Conservation (phyloP, 768 basidiomycete species). For the Boletus rubroflammeus region DNA sequence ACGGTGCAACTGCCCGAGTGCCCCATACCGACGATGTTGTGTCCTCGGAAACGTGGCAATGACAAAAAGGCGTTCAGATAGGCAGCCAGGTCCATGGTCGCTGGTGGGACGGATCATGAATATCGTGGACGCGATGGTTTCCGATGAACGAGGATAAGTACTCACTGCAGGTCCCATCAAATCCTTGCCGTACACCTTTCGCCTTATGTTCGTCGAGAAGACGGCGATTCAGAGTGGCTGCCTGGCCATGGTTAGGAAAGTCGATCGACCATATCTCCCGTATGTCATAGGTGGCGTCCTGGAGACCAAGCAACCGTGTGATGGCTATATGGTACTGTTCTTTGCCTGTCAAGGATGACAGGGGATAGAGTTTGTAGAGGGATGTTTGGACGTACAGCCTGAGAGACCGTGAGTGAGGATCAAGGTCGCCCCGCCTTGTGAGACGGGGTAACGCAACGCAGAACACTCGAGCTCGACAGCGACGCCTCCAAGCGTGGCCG, state of each 20-base stretch:
- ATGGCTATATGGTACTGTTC: constrained; percentile 27
- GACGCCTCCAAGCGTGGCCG: constrained; percentile 15
- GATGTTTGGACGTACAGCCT: constrained; percentile 18
- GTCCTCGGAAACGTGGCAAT: constrained; percentile 21
- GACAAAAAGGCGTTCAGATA: constrained; percentile 27
- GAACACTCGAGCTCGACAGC: constrained; percentile 17
- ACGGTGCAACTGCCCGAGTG: constrained; percentile 30
- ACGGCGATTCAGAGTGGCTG: constrained; percentile 31
- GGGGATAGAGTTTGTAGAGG: neutral
- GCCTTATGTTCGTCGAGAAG: constrained; percentile 25
- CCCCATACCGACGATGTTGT: constrained; percentile 23
- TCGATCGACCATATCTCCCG: constrained; percentile 35
- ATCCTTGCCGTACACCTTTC: neutral
- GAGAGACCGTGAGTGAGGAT: constrained; percentile 28
- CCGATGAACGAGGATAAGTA: neutral
- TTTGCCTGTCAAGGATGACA: constrained; percentile 17
- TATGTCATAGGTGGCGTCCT: constrained; percentile 17
- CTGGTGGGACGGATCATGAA: constrained; percentile 5
- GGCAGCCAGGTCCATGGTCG: constrained; percentile 19
- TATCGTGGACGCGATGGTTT: too few relatives aligned
- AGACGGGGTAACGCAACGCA: constrained; percentile 27
- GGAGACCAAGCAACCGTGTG: constrained; percentile 14
- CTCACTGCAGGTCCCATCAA: constrained; percentile 23
- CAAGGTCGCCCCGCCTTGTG: constrained; percentile 21
- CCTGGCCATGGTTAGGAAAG: constrained; percentile 36